These are phyloP conservation scores for Fusarium temperatum DNA, from an alignment of 2,329 filamentous ascomycete species.

Conservation along the genomic window DNA sequence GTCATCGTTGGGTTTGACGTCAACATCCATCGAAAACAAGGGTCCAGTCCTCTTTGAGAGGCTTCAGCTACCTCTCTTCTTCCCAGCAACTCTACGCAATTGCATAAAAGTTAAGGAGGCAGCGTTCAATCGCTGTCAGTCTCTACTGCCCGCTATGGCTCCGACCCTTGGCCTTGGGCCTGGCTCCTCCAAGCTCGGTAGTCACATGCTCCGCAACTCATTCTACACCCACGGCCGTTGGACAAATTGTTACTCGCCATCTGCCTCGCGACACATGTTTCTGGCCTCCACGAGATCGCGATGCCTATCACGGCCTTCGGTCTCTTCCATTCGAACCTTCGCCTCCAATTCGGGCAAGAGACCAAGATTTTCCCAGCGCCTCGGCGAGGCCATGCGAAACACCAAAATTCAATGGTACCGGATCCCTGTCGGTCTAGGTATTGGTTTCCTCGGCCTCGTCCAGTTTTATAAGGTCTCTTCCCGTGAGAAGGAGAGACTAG, in stretches of 20 bases:
- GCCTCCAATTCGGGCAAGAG: constrained; percentile 53
- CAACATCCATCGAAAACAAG: constrained; percentile 36
- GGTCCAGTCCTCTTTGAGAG: constrained; percentile 9
- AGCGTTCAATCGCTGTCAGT: constrained; percentile 26
- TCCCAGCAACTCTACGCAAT: not conserved
- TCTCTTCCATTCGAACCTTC: constrained; percentile 43
- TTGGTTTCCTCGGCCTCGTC: constrained; percentile 82
- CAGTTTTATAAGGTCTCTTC: constrained; percentile 81
- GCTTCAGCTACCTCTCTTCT: constrained; percentile 3
- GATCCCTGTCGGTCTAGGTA: constrained; percentile 86
- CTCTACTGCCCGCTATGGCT: constrained; percentile 41
- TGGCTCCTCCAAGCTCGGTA: constrained; percentile 48
- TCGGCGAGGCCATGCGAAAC: constrained; percentile 60
- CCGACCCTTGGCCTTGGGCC: constrained; percentile 48
- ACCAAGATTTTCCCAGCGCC: constrained; percentile 61
- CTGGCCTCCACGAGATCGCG: constrained; percentile 37
- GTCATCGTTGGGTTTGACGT: constrained; percentile 39
- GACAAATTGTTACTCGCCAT: constrained; percentile 38
- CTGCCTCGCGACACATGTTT: constrained; percentile 36
- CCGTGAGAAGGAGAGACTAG: constrained; percentile 61
- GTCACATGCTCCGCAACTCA: constrained; percentile 45
- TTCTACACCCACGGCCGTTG: constrained; percentile 42
- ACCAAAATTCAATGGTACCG: constrained; percentile 84
- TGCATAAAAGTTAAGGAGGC: constrained; percentile 14
- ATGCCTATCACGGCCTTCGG: constrained; percentile 38